Evolutionary conservation across 1,284 basidiomycete genomes (phyloP), one percentile per base, ranked within the genome.

Genomic region (Leccinum pachyderme): DNA sequence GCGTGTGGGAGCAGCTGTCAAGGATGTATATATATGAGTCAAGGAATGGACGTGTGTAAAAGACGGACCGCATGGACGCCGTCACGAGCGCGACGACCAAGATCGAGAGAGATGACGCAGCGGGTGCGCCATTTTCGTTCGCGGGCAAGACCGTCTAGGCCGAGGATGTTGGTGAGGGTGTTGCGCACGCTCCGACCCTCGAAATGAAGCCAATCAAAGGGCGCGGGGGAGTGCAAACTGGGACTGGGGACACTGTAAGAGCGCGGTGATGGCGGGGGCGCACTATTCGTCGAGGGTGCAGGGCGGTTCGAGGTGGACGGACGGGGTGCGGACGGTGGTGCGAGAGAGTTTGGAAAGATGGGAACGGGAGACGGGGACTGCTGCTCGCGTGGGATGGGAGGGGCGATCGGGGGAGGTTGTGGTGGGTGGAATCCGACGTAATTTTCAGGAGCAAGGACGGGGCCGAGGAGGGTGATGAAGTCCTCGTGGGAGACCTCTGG

Each of bases 401-500:
- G 49, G 2, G 45, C 56, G 7, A 47, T 59, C 58, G 31, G 58
- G 52, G 46, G 67, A 65, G 54, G 47, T 7, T 56, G 61, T 1
- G 56, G 46, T 8, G 39, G 24, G 41, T 8, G 44, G 51, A 68
- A 37, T 5, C 68, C 68, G 73, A 61, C 25, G 61, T 86, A 91
- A 65, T 91, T 90, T 65, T 90, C 89, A 8, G 88, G 88, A 0
- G 84, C 86, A 25, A 92, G 80, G 18, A 91, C 67, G 12, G 89
- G 90, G 0, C 89, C 87, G 1, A 91, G 76, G 33, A 89, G 73
- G 4, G 85, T 80, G 32, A 92, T 82, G 61, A 92, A 92, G 61
- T 92, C 89, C 59, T 91, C 89, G 60, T 91, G 89, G 0, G 87
- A 86, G 58, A 91, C 82, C 61, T 92, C 89, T 1, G 89, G 89